These are phyloP conservation scores for Aspergillus quadrilineatus DNA, from an alignment of 2,329 filamentous ascomycete genomes.

Conservation along the genomic window DNA sequence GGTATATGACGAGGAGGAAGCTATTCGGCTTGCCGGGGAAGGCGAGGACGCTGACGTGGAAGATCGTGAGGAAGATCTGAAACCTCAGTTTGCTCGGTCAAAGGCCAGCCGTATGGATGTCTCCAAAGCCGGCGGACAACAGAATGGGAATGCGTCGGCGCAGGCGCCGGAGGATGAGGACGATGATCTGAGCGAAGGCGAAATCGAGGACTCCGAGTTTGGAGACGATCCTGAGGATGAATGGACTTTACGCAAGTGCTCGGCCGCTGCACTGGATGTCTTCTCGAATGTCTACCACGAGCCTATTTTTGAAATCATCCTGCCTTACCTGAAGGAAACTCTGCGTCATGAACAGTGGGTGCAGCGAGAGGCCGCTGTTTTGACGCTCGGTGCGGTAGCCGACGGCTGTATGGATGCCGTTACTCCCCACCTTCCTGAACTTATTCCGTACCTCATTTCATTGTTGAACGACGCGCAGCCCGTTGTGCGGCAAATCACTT, in stretches of 20 bases:
- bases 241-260: conserved; percentile 97
- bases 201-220: conserved; percentile 74
- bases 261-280: conserved; percentile 89
- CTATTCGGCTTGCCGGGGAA: conserved; percentile 76
- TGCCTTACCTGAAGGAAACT: conserved; percentile 89
- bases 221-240: conserved; percentile 77
- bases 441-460: conserved; percentile 86
- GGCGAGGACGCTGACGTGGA: conserved; percentile 89
- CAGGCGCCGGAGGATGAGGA: conserved; percentile 57
- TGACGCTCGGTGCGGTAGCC: conserved; percentile 90
- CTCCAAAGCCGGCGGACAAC: conserved; percentile 41
- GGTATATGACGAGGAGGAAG: conserved; percentile 95
- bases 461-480: conserved; percentile 82
- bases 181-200: conserved; percentile 81
- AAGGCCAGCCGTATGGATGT: conserved; percentile 61
- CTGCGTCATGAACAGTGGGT: conserved; percentile 87
- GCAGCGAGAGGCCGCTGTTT: conserved; percentile 86
- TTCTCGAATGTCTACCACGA: conserved; percentile 88
- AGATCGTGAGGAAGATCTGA: conserved; percentile 86
- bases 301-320: conserved; percentile 83
- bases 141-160: conserved; percentile 48
- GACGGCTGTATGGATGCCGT: conserved; percentile 92
- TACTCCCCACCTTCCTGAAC: conserved; percentile 81
- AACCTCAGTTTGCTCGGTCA: conserved; percentile 81
- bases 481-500: conserved; percentile 93